phyloP scores from a whole-genome alignment of 805 yeast species.

The Yarrowia sp. region DNA sequence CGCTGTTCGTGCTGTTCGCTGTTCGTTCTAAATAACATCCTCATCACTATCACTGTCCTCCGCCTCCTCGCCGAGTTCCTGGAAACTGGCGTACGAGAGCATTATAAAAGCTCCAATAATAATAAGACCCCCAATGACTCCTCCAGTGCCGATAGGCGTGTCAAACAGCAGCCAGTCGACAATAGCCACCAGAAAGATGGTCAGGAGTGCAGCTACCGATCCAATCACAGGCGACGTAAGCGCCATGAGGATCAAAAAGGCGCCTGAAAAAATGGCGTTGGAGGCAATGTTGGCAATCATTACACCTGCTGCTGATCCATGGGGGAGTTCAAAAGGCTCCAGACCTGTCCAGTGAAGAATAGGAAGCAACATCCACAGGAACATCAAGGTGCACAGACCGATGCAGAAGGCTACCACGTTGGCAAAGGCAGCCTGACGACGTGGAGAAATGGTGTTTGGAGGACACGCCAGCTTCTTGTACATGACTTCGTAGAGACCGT shows the following conservation, averaged over 20 bases:
- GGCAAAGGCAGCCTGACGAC: slow-evolving; percentile 81
- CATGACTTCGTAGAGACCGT: slow-evolving; percentile 83
- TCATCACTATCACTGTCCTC: slow-evolving; percentile 45
- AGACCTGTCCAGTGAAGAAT: slow-evolving; percentile 61
- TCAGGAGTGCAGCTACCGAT: slow-evolving; percentile 67
- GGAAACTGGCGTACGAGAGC: slow-evolving; percentile 52
- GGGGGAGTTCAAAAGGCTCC: slow-evolving; percentile 64
- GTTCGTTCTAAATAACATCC: slow-evolving; percentile 6
- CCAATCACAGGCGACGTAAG: slow-evolving; percentile 86
- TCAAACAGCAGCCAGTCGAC: slow-evolving; percentile 76
- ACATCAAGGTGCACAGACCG: slow-evolving; percentile 62
- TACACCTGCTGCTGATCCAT: slow-evolving; percentile 54
- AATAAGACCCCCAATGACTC: slow-evolving; percentile 70
- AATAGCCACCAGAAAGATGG: slow-evolving; percentile 79
- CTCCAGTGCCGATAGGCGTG: slow-evolving; percentile 60
- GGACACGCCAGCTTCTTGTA: slow-evolving; percentile 81
- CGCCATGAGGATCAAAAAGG: slow-evolving; percentile 79
- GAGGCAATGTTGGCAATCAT: slow-evolving; percentile 63
- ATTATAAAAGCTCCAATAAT: slow-evolving; percentile 73
- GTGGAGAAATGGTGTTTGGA: slow-evolving; percentile 66
- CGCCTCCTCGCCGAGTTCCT: slow-evolving; percentile 52
- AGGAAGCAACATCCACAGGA: slow-evolving; percentile 59
- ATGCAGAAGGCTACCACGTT: slow-evolving; percentile 73
- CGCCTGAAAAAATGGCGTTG: slow-evolving; percentile 71
- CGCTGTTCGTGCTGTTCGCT: not conserved